Base-by-base conservation (phyloP, 306 rosid species). In the Oxytropis ochrocephala region DNA sequence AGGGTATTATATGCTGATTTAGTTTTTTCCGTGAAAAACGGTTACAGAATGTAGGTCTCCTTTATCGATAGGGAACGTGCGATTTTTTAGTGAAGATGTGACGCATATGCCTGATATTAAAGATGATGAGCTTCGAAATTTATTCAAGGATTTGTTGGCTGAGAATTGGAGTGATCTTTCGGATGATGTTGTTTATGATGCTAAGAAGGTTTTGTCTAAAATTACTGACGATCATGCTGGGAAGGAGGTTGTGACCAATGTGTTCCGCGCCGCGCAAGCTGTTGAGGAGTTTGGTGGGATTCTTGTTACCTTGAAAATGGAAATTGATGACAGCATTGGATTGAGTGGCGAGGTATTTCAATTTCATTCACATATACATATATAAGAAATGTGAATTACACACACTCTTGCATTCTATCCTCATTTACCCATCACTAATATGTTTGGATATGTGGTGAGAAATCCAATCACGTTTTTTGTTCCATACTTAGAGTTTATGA, bases 111-210 rank as follows among this genome's bases (percentile, higher is more conserved):
- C 99, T 57, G 69, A 67, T 49, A 81, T 95, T 21, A 76, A 69
- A 14, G 97, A 91, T 66, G 73, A 91, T 76, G 78, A 58, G 43
- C 89, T 95, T 70, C 78, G 44, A 11, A 71, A 57, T 35, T 92
- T 50, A 52, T 91, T 95, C 87, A 91, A 89, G 84, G 96, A 87
- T 78, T 91, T 95, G 84, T 35, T 95, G 84, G 97, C 97, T 55
- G 82, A 47, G 55, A 82, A 54, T 69, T 95, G 97, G 97, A 89
- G 82, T 53, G 73, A 80, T 11, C 84, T 95, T 48, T 84, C 89
- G 0, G 72, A 70, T 13, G 0, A 80, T 71, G 66, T 87, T 2
- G 36, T 89, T 66, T 10, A 69, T 43, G 87, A 77, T 8, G 92
- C 69, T 14, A 85, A 89, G 83, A 51, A 75, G 0, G 96, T 91